Evolutionary conservation across 2,329 filamentous ascomycete species (phyloP).

Genomic region (Teratosphaeria epicoccoides): DNA sequence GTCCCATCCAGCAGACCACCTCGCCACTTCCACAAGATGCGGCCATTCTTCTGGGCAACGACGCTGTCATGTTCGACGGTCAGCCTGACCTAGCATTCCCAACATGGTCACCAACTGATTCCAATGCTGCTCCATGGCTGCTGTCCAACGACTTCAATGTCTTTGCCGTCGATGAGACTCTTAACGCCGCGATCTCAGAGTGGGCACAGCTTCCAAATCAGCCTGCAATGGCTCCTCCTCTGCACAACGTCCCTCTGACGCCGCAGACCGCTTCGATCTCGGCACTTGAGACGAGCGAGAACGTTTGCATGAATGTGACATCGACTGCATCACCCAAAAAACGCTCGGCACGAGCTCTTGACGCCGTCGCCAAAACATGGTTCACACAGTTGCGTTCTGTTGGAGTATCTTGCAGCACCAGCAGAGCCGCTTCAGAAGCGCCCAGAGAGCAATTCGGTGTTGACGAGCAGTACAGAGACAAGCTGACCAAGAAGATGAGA

Average conservation of each 20-base stretch:
- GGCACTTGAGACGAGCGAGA: background rate
- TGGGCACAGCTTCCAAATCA: background rate
- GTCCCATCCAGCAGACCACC: background rate
- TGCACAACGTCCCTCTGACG: background rate
- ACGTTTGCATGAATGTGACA: background rate
- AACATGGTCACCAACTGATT: background rate
- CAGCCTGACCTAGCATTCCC: background rate
- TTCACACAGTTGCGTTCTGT: background rate
- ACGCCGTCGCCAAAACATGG: background rate
- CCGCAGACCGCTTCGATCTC: background rate
- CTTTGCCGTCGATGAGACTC: background rate
- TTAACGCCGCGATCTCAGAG: background rate
- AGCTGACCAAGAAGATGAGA: background rate
- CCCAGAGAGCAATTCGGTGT: background rate
- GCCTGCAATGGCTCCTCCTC: background rate
- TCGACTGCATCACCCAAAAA: background rate
- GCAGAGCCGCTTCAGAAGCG: background rate
- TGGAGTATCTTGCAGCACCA: background rate
- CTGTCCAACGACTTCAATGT: background rate
- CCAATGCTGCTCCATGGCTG: background rate
- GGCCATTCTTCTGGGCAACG: background rate
- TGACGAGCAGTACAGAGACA: background rate
- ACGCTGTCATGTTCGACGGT: background rate
- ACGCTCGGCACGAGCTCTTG: background rate
- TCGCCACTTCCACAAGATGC: background rate